A percentile compares a stretch with the other conserved stretches of the same genome.
Evolutionary conservation across 768 basidiomycete species (phyloP).

Genomic region (Boletus sensibilis): DNA sequence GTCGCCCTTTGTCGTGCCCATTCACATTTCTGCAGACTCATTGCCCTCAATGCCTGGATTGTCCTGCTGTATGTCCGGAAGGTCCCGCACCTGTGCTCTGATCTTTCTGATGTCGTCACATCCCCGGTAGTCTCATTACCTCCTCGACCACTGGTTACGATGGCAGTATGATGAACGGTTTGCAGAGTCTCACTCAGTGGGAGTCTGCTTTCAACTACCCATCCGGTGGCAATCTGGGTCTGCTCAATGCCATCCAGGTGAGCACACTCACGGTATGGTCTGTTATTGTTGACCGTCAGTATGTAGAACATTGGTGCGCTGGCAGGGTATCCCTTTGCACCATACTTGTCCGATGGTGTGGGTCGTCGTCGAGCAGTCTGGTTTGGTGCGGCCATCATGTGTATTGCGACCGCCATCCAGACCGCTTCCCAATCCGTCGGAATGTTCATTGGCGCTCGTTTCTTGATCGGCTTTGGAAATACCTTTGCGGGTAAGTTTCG

Average conservation of each 20-base stretch:
- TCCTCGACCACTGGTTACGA: conserved; percentile 76
- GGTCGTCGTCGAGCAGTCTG: conserved; percentile 67
- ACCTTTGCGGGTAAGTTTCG: conserved; percentile 57
- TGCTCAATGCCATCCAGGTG: conserved; percentile 74
- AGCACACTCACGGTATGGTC: neutral
- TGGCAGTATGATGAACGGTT: conserved; percentile 77
- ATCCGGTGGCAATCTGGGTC: conserved; percentile 54
- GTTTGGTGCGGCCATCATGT: conserved; percentile 69
- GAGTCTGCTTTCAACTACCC: conserved; percentile 56
- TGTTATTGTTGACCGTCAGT: neutral
- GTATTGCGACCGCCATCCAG: conserved; percentile 63
- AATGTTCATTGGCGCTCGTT: conserved; percentile 81
- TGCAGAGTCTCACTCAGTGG: conserved; percentile 74
- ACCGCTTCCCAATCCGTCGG: conserved; percentile 68
- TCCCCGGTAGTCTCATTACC: conserved; percentile 55
- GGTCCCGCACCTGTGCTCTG: neutral
- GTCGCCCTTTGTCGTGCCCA: neutral
- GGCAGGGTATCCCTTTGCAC: conserved; percentile 67
- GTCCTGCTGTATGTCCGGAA: conserved; percentile 54
- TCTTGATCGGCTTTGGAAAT: conserved; percentile 74
- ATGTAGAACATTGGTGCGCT: conserved; percentile 67
- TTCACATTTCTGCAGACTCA: conserved; percentile 40
- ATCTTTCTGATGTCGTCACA: neutral
- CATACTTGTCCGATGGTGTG: conserved; percentile 68
- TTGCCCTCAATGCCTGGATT: conserved; percentile 68